Percentiles rank a stretch among this genome's conserved stretches.
phyloP scores from a whole-genome alignment of 1,284 basidiomycete genomes.

The Trametes hirsuta region DNA sequence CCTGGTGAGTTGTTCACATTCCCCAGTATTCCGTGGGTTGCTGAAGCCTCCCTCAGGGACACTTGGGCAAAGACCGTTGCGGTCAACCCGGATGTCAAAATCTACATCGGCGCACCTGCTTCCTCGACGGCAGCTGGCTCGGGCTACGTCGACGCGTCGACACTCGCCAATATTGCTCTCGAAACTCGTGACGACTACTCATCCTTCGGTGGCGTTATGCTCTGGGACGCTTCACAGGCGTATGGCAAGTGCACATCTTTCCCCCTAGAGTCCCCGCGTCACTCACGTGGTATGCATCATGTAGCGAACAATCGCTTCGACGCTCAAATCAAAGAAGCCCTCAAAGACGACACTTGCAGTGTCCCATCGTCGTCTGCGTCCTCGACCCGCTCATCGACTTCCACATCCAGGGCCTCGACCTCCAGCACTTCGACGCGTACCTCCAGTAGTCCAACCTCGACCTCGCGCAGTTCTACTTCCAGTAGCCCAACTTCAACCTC shows the following conservation, averaged over 20 bases:
- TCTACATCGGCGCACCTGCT: constrained; percentile 65
- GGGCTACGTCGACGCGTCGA: constrained; percentile 53
- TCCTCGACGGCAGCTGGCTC: constrained; percentile 49
- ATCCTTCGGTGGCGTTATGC: constrained; percentile 71
- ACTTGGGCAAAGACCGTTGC: constrained; percentile 62
- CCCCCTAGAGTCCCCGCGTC: not conserved
- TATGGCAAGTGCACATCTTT: not conserved
- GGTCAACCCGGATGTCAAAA: constrained; percentile 59
- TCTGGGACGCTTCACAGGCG: constrained; percentile 43
- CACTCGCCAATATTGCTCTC: constrained; percentile 47
- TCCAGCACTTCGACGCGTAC: not conserved
- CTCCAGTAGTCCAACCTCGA: not conserved
- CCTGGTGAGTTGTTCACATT: constrained; percentile 43
- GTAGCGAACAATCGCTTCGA: constrained; percentile 15
- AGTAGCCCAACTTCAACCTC: not conserved
- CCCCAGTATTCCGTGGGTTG: not conserved
- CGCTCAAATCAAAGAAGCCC: constrained; percentile 4
- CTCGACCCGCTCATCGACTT: constrained; percentile 16
- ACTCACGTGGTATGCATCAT: no score
- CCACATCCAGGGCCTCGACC: not conserved
- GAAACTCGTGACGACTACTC: constrained; percentile 51
- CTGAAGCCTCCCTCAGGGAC: constrained; percentile 44
- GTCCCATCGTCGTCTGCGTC: constrained; percentile 28
- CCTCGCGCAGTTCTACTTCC: not conserved
- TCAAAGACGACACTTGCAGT: not conserved